Base-by-base conservation (phyloP, 179 eudicot genomes). In the Heliamphora pulchella region DNA sequence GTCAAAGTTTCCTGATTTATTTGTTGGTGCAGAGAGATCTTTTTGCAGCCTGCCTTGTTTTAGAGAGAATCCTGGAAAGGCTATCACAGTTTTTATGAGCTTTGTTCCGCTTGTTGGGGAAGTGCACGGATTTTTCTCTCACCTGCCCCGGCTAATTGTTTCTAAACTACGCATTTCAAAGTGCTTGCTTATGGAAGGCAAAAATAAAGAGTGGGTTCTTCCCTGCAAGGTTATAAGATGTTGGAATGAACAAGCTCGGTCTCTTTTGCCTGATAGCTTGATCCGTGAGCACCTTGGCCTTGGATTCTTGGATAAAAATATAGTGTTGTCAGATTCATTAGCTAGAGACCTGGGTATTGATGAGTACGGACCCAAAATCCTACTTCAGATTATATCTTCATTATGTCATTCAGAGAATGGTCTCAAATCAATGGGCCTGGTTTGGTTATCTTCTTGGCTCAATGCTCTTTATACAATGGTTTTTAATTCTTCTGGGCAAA, bases 51-150 rank as follows among this genome's bases (percentile, higher is more conserved):
- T 94, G 71, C 88, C 93, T 73, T 96, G 93, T 87, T 96, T 89
- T 85, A 80, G 76, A 67, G 85, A 84, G 51, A 88, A 84, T 83
- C 89, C 88, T 77, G 99, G 91, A 51, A 89, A 91, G 85, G 99
- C 93, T 70, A 89, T 96, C 73, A 57, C 92, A 79, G 89, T 88
- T 62, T 96, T 89, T 83, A 88, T 96, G 98, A 92, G 92, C 76
- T 96, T 92, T 88, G 94, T 94, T 87, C 99, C 99, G 3, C 93
- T 92, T 74, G 81, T 80, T 76, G 99, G 99, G 55, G 99, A 96
- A 81, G 98, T 94, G 70, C 98, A 96, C 69, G 99, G 99, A 1
- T 96, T 94, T 75, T 96, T 96, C 85, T 87, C 96, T 53, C 86
- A 89, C 75, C 90, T 96, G 81, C 99, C 99, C 10, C 88, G 93